Base-by-base conservation (phyloP, 495 filamentous ascomycete species). In the Penicillium coprophilum region DNA sequence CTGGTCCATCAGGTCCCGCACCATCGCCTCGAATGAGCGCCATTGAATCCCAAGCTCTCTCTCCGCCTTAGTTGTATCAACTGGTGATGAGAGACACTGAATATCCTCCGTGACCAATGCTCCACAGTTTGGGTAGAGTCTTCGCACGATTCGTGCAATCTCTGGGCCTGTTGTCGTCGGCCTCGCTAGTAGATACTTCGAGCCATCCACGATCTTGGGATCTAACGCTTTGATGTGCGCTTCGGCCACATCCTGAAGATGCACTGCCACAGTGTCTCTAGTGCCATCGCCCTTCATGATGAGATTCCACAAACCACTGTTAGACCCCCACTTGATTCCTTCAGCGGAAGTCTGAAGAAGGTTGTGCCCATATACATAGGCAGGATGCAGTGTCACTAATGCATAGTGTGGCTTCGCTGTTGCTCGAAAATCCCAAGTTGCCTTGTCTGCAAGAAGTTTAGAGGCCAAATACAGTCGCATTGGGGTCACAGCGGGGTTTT, bases 21-120 rank as follows among this genome's bases (percentile, higher is more conserved):
- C 48, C 23, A 71, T 73, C 47, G 67, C 53, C 40, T 75, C 66
- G 32, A 65, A 52, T 17, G 59, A 53, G 10, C 63, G 62, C 67
- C 69, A 75, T 49, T 68, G 36, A 27, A 78, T 68, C 20, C 70
- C 72, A 46, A 76, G 54, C 4, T 70, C 69, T 20, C 38, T 61
- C 57, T 75, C 64, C 4, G 84, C 83, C n/a, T 73, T 89, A 8
- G 84, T 86, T 38, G 77, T 79, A 4, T 81, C 80, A 0, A 70
- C 81, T 21, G 83, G 77, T 1, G 74, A 78, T 50, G 75, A 77
- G 30, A 41, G 41, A 3, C 50, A 52, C 4, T 44, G n/a, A 4
- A 55, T 45, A 48, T 71, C 63, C 15, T 57, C 54, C 7, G 62
- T 50, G 40, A 74, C 49, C 23, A 65, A 69, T 11, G 63, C 53